phyloP scores from a whole-genome alignment of 1,139 yeast genomes.

The Saccharomyces hybrid region DNA sequence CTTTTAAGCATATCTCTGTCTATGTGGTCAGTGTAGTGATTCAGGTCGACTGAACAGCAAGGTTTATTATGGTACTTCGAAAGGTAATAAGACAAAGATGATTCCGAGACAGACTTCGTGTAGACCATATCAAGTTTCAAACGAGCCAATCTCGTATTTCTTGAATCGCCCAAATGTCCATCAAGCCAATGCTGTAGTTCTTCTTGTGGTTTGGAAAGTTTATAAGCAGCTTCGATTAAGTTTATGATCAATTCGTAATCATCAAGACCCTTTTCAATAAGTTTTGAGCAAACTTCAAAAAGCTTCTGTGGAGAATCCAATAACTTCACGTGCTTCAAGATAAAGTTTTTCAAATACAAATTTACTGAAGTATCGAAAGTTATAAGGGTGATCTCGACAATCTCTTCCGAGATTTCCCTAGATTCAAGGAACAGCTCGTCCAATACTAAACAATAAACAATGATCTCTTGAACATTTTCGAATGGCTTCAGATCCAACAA shows the following conservation, averaged over 20 bases:
- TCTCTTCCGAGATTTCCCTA: slow-evolving; percentile 15
- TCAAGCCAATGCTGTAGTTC: slow-evolving; percentile 15
- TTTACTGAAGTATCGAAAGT: slow-evolving; percentile 22
- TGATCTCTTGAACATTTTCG: slow-evolving; percentile 24
- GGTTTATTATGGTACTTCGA: slow-evolving; percentile 27
- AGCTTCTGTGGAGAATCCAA: slow-evolving; percentile 11
- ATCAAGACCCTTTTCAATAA: slow-evolving; percentile 20
- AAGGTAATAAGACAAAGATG: slow-evolving; percentile 19
- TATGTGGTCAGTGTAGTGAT: slow-evolving; percentile 11
- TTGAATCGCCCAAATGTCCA: slow-evolving; percentile 17
- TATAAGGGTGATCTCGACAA: slow-evolving; percentile 20
- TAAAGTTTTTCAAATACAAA: slow-evolving; percentile 27
- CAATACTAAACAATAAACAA: slow-evolving; percentile 27
- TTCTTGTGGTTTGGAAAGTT: slow-evolving; percentile 9
- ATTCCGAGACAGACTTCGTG: slow-evolving; percentile 9
- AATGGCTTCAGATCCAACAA: slow-evolving; percentile 22
- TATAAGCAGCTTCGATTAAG: slow-evolving; percentile 18
- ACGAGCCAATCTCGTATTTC: slow-evolving; percentile 25
- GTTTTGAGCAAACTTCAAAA: slow-evolving; percentile 13
- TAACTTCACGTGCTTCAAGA: slow-evolving; percentile 17
- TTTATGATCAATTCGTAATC: slow-evolving; percentile 24
- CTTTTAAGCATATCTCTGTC: slow-evolving; percentile 5
- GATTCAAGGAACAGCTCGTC: slow-evolving; percentile 20
- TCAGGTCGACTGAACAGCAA: slow-evolving; percentile 26
- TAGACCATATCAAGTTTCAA: slow-evolving; percentile 22